Conservation (phyloP, 169 alveolate genomes). For the Cryptosporidium xiaoi region DNA sequence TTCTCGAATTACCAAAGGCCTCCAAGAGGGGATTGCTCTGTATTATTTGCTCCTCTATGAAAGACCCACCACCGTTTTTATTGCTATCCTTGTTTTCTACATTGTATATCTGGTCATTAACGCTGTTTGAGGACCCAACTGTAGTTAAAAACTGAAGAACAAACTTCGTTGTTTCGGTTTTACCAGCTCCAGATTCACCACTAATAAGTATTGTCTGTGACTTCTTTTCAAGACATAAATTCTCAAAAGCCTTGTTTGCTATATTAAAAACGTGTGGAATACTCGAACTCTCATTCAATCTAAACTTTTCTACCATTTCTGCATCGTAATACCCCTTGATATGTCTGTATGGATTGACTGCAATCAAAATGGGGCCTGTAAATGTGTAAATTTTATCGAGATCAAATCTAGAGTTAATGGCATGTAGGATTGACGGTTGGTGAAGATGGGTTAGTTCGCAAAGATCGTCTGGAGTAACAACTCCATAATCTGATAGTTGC, state of each 20-base stretch:
- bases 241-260: constrained; percentile 93
- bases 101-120: background rate
- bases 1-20: constrained; percentile 99
- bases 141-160: constrained; percentile 93
- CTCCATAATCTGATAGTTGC: constrained; percentile 73
- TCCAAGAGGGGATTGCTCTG: constrained; percentile 98
- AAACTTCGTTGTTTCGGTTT: constrained; percentile 98
- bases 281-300: constrained; percentile 13
- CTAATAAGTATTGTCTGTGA: constrained; percentile 94
- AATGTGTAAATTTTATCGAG: constrained; percentile 93
- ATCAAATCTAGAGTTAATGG: constrained; percentile 90
- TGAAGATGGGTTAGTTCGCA: constrained; percentile 89
- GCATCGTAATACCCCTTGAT: constrained; percentile 77
- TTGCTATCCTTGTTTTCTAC: background rate
- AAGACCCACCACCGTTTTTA: constrained; percentile 13
- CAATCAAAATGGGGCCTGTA: constrained; percentile 96
- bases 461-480: constrained; percentile 86
- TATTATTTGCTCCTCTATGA: constrained; percentile 89
- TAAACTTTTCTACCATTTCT: constrained; percentile 75
- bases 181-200: constrained; percentile 99
- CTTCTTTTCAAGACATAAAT: constrained; percentile 87
- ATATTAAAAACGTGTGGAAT: constrained; percentile 94
- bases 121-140: constrained; percentile 18
- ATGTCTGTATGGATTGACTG: constrained; percentile 95
- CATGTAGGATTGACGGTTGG: constrained; percentile 93